phyloP scores from a whole-genome alignment of 441 rosid genomes.

The Erysimum cheiri region DNA sequence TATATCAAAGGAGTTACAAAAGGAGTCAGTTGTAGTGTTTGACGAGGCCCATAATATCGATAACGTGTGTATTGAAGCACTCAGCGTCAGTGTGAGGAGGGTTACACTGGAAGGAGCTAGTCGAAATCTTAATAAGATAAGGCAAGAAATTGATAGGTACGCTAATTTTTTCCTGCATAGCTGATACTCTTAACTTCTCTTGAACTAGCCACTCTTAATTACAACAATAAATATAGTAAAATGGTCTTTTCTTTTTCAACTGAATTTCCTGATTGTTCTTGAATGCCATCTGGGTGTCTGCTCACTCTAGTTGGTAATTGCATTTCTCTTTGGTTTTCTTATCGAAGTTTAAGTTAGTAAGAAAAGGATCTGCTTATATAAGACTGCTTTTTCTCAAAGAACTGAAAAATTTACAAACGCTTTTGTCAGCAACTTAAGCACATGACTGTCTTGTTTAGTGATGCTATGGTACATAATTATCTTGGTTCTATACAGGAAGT shows the following conservation, averaged over 20 bases:
- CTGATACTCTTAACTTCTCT: background rate
- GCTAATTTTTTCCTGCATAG: constrained; percentile 26
- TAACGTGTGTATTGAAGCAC: constrained; percentile 96
- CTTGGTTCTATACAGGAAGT: constrained; percentile 28
- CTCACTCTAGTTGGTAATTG: background rate
- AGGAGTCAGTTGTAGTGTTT: constrained; percentile 90
- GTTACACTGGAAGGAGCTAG: constrained; percentile 95
- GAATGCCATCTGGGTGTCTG: constrained; percentile 25
- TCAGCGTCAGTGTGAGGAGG: constrained; percentile 89
- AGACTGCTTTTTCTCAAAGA: constrained; percentile 11
- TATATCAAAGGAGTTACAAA: constrained; percentile 95
- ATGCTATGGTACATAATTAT: constrained; percentile 15
- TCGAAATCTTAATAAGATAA: constrained; percentile 76
- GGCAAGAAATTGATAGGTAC: constrained; percentile 86
- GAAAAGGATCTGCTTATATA: constrained; percentile 1
- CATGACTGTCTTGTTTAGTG: constrained; percentile 19
- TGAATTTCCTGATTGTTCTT: constrained; percentile 15
- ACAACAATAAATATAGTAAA: background rate
- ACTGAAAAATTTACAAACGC: background rate
- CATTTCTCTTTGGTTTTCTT: background rate
- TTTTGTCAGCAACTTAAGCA: constrained; percentile 18
- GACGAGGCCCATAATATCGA: constrained; percentile 99
- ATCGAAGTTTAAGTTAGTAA: constrained; percentile 8
- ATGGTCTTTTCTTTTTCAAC: background rate
- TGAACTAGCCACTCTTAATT: background rate